These are phyloP conservation scores for Alternaria infectoria DNA, from an alignment of 2,329 filamentous ascomycete genomes.

Conservation along the genomic window DNA sequence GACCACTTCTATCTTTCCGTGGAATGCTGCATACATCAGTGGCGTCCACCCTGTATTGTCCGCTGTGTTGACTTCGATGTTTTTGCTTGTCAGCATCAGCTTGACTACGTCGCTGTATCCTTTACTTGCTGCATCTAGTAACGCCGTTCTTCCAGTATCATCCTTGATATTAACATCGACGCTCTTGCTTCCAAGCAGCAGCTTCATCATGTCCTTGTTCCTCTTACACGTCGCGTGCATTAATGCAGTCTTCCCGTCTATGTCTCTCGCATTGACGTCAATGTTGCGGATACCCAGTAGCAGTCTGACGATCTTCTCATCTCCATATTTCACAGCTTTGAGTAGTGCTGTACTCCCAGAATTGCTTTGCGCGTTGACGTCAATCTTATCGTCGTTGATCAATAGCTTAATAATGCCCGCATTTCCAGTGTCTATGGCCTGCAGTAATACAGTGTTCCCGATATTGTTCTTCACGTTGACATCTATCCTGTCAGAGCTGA, in stretches of 20 bases:
- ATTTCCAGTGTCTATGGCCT: no score
- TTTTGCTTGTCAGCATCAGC: not conserved
- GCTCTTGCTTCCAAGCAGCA: constrained; percentile 8
- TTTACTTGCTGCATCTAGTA: not conserved
- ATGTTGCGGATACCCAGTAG: not conserved
- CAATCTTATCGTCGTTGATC: no score
- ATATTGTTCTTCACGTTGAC: not conserved
- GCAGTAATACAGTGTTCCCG: no score
- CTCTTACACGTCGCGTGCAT: constrained; percentile 1
- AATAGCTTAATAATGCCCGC: no score
- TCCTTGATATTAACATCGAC: constrained; percentile 2
- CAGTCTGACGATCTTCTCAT: not conserved
- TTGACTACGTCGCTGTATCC: not conserved
- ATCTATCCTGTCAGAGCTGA: not conserved
- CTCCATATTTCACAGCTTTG: not conserved
- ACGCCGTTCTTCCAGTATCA: not conserved
- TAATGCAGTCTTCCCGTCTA: not conserved
- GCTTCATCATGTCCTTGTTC: not conserved
- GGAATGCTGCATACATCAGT: not conserved
- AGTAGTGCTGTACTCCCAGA: not conserved
- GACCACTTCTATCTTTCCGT: no score
- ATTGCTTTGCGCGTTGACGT: no score
- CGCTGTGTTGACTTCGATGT: not conserved
- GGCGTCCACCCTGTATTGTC: not conserved
- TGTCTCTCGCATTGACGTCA: not conserved